Evolutionary conservation across 2,329 filamentous ascomycete genomes (phyloP), one percentile per base, ranked within the genome.

Genomic region (Fusarium annulatum): DNA sequence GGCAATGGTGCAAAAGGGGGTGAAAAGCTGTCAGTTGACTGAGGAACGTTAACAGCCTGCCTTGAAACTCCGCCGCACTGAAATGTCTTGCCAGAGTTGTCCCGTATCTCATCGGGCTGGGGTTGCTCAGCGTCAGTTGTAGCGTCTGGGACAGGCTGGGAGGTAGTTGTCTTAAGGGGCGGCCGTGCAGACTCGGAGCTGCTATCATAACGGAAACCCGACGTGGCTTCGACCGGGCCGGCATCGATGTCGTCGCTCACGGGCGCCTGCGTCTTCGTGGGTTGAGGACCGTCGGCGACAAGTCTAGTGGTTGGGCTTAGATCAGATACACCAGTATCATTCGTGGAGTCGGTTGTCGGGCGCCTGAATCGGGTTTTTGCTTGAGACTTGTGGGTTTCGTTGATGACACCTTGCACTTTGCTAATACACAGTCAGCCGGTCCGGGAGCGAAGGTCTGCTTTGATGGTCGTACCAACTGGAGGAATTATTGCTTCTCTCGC

Each of bases 1-100:
- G 28, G 28, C 19, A 33, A 7, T 33, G 21, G 28, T 2, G 19
- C 9, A n/a, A 28, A 28, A 28, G 14, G 28, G 46, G 46, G 4
- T 30, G 28, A 49, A 48, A 26, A 21, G 9, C 5, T 33, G 9
- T 49, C 46, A 11, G 26, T 9, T 21, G n/a, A 49, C 19, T 0
- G 9, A 16, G 14, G 3, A n/a, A 49, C 14, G 14, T 19, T 33
- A 7, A n/a, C 14, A 49, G 21, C 12, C 15, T 12, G 19, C 23
- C 16, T 15, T 19, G 1, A 10, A 4, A 3, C 9, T 26, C 23
- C 0, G 16, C 11, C 19, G 8, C 19, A 7, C 12, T 21, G 23
- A 45, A 26, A 23, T 11, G 23, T 23, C 7, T 45, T 45, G 16
- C 5, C 5, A 23, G n/a, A 45, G 11, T 23, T 8, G 4, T 45